A percentile compares a stretch with the other conserved stretches of the same genome.
Evolutionary conservation across 2,329 filamentous ascomycete species (phyloP).

Genomic region (Trichophyton rubrum): DNA sequence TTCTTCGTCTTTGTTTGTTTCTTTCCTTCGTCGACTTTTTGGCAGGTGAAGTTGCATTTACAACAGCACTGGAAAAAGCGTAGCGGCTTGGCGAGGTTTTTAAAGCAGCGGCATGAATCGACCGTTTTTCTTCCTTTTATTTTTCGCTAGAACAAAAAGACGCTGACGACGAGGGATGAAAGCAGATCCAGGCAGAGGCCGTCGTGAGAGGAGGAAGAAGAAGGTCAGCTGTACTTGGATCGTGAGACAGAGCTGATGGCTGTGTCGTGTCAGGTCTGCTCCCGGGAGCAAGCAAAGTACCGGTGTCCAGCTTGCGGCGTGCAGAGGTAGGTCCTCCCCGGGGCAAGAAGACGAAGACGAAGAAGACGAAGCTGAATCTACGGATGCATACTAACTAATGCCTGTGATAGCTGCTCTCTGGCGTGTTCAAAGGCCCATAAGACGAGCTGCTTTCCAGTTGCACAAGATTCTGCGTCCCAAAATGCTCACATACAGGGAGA

Average conservation of each 20-base stretch:
- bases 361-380: not conserved
- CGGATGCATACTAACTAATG: not conserved
- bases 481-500: no score
- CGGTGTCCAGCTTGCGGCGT: slow-evolving; percentile 20
- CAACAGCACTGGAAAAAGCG: not conserved
- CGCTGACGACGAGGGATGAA: not conserved
- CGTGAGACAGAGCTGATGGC: slow-evolving; percentile 6
- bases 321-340: slow-evolving; percentile 16
- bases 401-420: slow-evolving; percentile 32
- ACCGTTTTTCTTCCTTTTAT: not conserved
- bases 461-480: not conserved
- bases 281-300: slow-evolving; percentile 20
- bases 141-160: not conserved
- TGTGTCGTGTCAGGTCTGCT: slow-evolving; percentile 20
- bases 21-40: not conserved
- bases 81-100: not conserved
- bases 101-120: not conserved
- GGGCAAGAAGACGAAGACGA: not conserved
- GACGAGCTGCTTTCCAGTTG: slow-evolving; percentile 29
- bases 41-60: not conserved
- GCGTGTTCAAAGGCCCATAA: slow-evolving; percentile 35
- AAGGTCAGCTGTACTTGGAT: not conserved
- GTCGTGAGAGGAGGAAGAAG: no score
- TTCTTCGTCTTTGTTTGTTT: not conserved
- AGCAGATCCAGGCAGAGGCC: no score